phyloP scores from a whole-genome alignment of 345 rosid genomes.

The Abelmoschus esculentus region DNA sequence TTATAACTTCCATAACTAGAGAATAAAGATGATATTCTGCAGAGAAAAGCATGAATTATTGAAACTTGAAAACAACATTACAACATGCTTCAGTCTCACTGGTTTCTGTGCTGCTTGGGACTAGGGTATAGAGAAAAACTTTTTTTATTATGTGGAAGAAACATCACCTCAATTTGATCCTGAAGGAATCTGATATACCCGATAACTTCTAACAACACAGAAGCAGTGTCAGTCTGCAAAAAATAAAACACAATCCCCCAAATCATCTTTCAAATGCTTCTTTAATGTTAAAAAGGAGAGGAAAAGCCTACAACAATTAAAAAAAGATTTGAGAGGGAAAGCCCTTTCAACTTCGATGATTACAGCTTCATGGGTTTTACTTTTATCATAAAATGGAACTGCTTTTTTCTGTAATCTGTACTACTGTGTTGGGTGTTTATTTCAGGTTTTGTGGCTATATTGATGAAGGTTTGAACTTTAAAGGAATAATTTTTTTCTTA shows the following conservation, averaged over 20 bases:
- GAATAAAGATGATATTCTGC: not conserved
- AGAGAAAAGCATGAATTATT: slow-evolving; percentile 16
- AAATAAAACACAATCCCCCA: slow-evolving; percentile 22
- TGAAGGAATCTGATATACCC: slow-evolving; percentile 67
- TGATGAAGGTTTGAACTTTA: not conserved
- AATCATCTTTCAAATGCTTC: slow-evolving; percentile 9
- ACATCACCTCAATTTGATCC: slow-evolving; percentile 53
- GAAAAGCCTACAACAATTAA: not conserved
- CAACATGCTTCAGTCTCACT: slow-evolving; percentile 18
- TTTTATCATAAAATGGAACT: slow-evolving; percentile 6
- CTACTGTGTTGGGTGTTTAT: not conserved
- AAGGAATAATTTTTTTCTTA: slow-evolving; percentile 5
- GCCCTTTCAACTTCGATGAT: not conserved
- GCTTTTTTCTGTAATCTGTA: not conserved
- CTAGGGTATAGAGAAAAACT: not conserved
- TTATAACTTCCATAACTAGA: slow-evolving; percentile 16
- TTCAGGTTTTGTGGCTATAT: not conserved
- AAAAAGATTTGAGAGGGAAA: not conserved
- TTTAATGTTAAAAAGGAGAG: slow-evolving; percentile 17
- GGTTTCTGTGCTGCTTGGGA: slow-evolving; percentile 14
- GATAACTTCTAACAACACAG: slow-evolving; percentile 56
- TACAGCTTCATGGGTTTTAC: slow-evolving; percentile 15
- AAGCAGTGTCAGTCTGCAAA: slow-evolving; percentile 66
- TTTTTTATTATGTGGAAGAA: slow-evolving; percentile 17
- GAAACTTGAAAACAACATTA: slow-evolving; percentile 22